Conservation (phyloP, 176 grass and related monocot genomes). For the Alopecurus myosuroides region DNA sequence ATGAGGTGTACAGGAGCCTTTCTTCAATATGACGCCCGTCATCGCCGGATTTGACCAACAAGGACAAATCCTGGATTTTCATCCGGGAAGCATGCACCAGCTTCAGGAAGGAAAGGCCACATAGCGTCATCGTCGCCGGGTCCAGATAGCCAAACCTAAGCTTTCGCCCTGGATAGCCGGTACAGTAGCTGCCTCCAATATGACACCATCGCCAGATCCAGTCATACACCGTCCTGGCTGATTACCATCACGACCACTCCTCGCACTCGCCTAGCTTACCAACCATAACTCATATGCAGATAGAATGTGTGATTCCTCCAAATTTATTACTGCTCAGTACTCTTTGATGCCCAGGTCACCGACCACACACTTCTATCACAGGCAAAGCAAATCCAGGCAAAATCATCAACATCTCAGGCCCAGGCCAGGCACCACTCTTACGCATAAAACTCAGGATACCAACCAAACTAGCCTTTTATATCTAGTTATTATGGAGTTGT, state of each 20-base stretch:
- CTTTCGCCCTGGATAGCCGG: background rate
- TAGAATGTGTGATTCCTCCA: background rate
- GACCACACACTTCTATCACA: background rate
- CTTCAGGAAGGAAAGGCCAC: background rate
- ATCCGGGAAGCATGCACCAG: background rate
- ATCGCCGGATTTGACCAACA: background rate
- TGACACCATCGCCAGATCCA: background rate
- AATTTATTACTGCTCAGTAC: background rate
- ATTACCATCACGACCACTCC: background rate
- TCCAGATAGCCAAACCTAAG: background rate
- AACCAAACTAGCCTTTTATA: background rate
- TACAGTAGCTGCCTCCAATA: background rate
- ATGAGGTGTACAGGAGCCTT: background rate
- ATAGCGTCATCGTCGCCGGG: too few species aligned
- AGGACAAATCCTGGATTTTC: background rate
- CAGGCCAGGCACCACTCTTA: background rate
- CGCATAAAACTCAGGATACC: background rate
- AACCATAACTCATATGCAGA: background rate
- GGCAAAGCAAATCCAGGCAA: background rate
- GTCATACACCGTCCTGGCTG: background rate
- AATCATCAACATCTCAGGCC: background rate
- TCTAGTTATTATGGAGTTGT: background rate
- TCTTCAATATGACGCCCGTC: background rate
- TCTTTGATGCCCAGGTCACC: background rate
- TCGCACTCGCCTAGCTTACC: background rate